Conservation (phyloP, 2,329 filamentous ascomycete genomes). For the Ophiostoma piceae region DNA sequence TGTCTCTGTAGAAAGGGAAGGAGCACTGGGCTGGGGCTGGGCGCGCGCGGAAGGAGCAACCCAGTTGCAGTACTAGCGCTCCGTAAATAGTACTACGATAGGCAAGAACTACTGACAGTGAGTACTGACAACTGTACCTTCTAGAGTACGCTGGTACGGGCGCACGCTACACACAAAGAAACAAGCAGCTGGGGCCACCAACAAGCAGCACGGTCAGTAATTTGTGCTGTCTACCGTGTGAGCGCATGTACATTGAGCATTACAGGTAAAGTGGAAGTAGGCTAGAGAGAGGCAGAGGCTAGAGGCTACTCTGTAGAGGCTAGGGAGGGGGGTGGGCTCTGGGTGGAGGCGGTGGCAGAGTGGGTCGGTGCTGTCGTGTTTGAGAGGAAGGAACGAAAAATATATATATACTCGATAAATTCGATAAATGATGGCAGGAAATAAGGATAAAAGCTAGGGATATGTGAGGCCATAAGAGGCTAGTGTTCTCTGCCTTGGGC, state of each 20-base stretch:
- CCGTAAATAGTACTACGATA: conserved; percentile 6
- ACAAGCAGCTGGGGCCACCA: conserved; percentile 5
- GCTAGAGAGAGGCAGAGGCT: background rate
- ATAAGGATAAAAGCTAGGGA: conserved; percentile 1
- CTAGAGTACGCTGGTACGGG: background rate
- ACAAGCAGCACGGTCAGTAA: background rate
- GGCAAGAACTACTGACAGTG: background rate
- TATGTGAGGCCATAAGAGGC: background rate
- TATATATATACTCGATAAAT: background rate
- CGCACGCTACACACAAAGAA: conserved; percentile 10
- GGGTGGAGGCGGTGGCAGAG: conserved; percentile 19
- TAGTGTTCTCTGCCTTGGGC: background rate
- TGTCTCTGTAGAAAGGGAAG: conserved; percentile 19
- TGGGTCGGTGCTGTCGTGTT: conserved; percentile 26
- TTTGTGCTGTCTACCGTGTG: background rate
- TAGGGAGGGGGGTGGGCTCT: conserved; percentile 18
- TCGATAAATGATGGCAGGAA: background rate
- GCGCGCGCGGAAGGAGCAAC: conserved; percentile 19
- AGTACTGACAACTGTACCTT: too few species aligned
- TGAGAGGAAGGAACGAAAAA: conserved; percentile 19
- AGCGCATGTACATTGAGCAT: background rate
- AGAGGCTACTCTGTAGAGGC: background rate
- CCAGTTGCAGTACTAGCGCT: conserved; percentile 15
- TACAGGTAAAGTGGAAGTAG: background rate
- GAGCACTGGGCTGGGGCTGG: conserved; percentile 15